A percentile compares a stretch with the other conserved stretches of the same genome.
These are phyloP conservation scores for Triangularia setosa DNA, from an alignment of 2,329 filamentous ascomycete species.

Conservation along the genomic window DNA sequence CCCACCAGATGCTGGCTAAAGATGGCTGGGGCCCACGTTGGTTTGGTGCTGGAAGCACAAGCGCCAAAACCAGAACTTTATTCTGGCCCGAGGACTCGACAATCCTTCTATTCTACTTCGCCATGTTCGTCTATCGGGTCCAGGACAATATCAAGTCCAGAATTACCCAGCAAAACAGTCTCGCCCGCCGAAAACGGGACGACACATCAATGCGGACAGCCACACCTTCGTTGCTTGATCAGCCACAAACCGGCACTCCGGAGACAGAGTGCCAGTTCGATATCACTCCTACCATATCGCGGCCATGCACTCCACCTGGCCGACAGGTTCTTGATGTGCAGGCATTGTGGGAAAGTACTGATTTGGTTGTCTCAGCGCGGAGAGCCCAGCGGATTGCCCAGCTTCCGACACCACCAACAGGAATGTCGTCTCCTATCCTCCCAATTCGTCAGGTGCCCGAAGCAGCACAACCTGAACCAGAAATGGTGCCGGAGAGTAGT, in stretches of 20 bases:
- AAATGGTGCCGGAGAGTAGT: not conserved
- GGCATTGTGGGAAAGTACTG: not conserved
- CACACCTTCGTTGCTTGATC: not conserved
- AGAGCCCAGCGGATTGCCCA: not conserved
- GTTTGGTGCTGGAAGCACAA: conserved; percentile 14
- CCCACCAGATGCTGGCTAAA: conserved; percentile 16
- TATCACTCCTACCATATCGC: not conserved
- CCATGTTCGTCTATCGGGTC: conserved; percentile 12
- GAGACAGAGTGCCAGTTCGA: not conserved
- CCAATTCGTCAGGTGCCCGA: not conserved
- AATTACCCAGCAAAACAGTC: not conserved
- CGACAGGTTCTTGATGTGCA: not conserved
- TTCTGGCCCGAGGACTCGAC: conserved; percentile 24
- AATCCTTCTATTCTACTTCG: conserved; percentile 11
- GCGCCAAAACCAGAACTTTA: conserved; percentile 4
- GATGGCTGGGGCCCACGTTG: conserved; percentile 16
- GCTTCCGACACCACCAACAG: not conserved
- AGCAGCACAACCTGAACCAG: not conserved
- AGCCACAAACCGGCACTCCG: not conserved
- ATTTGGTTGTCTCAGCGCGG: not conserved
- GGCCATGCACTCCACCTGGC: not conserved
- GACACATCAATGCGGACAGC: not conserved
- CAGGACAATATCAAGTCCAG: conserved; percentile 8
- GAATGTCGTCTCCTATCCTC: not conserved
- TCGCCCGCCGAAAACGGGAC: not conserved